Evolutionary conservation across 202 grass and related monocot genomes (phyloP), one percentile per base, ranked within the genome.

Genomic region (Carex arenaria): DNA sequence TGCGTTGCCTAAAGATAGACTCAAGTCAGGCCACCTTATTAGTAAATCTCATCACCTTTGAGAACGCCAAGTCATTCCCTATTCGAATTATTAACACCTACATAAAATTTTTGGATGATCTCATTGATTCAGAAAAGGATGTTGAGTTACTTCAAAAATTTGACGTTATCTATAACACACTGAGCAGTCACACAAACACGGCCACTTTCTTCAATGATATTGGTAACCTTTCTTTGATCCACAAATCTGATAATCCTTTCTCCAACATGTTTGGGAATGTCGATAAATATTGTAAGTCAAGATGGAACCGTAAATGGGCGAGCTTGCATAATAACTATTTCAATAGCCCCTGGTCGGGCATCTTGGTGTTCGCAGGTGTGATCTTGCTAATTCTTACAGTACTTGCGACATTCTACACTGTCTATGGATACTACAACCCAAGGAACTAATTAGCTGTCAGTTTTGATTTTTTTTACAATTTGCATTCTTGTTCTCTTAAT

Each of bases 191-290:
- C 77, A 80, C 36, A 67, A 85, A 87, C 85, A 92, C 89, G 28
- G 94, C 94, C 14, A 85, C 85, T 53, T 85, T 97, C 34, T 94
- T 97, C 94, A 97, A 94, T 80, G 80, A 86, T 7, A 79, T 97
- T 8, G 90, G 94, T 85, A 79, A 65, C 12, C 88, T 94, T 83
- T 92, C 92, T 51, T 88, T 92, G 4, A 90, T 92, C 85, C 88
- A 94, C 84, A 87, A 91, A 1, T 26, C 26, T 26, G 26, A 26
- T 26, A 26, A 88, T 86, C 88, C 87, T 80, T 83, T 94, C 14
- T 93, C 89, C 6, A 84, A 85, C 0, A 59, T 97, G 1, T 97
- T 88, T 5, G 84, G 86, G 26, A 85, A 91, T 86, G 86, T 97
- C 17, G 88, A 90, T 0, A 43, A 43, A 43, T 43, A 43, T 1